Conservation (phyloP, 1,139 yeast species). For the Saccharomyces hybrid region DNA sequence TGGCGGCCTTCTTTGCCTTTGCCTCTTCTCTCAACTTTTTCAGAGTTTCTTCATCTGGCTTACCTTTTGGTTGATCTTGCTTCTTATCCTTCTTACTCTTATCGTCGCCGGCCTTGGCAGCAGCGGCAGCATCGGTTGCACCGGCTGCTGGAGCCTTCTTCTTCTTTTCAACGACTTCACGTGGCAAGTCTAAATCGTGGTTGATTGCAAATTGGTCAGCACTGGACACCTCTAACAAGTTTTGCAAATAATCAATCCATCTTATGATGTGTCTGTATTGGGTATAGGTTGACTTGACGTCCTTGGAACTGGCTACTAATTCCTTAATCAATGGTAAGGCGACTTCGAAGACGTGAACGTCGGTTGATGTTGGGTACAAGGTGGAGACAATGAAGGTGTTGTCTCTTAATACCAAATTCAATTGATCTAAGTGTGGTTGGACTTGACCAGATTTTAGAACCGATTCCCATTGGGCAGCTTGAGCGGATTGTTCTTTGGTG, state of each 20-base stretch:
- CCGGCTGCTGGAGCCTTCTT: constrained; percentile 33
- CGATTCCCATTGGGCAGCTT: constrained; percentile 73
- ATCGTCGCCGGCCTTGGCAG: constrained; percentile 19
- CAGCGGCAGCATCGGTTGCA: background rate
- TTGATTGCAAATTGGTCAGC: constrained; percentile 49
- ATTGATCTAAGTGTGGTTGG: constrained; percentile 47
- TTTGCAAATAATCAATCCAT: constrained; percentile 86
- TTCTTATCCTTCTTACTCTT: constrained; percentile 31
- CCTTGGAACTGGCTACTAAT: constrained; percentile 39
- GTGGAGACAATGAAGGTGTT: constrained; percentile 66
- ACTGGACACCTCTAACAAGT: constrained; percentile 47
- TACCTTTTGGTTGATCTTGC: constrained; percentile 34
- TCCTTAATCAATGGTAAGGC: constrained; percentile 52
- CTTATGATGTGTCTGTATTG: constrained; percentile 80
- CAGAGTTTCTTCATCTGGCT: constrained; percentile 57
- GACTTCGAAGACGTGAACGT: constrained; percentile 58
- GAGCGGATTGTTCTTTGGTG: constrained; percentile 50
- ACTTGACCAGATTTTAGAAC: constrained; percentile 48
- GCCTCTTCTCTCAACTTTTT: constrained; percentile 58
- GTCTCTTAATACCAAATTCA: constrained; percentile 63
- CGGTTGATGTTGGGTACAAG: constrained; percentile 51
- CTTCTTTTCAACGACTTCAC: constrained; percentile 56
- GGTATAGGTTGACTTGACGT: constrained; percentile 31
- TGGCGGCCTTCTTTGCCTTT: constrained; percentile 66
- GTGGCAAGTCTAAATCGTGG: constrained; percentile 55